Evolutionary conservation across 345 rosid genomes (phyloP).

Genomic region (Sisymbrium irio): DNA sequence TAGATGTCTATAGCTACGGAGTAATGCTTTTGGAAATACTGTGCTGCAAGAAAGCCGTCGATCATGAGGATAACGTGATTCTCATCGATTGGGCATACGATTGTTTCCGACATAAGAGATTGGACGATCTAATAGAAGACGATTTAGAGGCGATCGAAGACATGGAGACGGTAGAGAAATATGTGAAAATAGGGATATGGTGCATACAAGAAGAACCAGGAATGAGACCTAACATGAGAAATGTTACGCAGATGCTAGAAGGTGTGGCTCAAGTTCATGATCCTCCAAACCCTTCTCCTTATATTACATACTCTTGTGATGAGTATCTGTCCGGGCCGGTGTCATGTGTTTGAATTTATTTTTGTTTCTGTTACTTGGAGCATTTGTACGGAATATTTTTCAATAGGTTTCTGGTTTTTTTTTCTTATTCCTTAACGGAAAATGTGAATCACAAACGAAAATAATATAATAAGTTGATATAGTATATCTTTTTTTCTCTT

Average conservation of each 20-base stretch:
- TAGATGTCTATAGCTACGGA: constrained; percentile 39
- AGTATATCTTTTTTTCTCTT: no score
- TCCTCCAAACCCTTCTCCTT: constrained; percentile 34
- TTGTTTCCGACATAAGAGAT: constrained; percentile 33
- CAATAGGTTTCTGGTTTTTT: not conserved
- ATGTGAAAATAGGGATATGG: constrained; percentile 51
- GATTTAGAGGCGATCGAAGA: constrained; percentile 46
- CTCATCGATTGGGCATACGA: constrained; percentile 49
- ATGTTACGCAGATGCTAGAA: constrained; percentile 44
- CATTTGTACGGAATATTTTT: not conserved
- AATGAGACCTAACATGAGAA: constrained; percentile 48
- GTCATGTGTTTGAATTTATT: not conserved
- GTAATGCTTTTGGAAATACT: constrained; percentile 39
- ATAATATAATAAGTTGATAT: no score
- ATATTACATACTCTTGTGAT: not conserved
- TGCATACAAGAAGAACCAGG: constrained; percentile 55
- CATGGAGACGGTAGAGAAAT: constrained; percentile 34
- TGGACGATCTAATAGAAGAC: constrained; percentile 30
- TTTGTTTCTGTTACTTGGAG: not conserved
- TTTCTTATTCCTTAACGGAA: no score
- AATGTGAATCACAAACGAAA: no score
- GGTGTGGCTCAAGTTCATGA: constrained; percentile 33
- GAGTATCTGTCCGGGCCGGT: not conserved
- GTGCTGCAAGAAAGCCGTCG: constrained; percentile 35
- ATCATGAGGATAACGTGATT: constrained; percentile 9